Percentiles rank a stretch among this genome's conserved stretches.
Conservation (phyloP, 257 asterid species). For the Voacanga thouarsii region DNA sequence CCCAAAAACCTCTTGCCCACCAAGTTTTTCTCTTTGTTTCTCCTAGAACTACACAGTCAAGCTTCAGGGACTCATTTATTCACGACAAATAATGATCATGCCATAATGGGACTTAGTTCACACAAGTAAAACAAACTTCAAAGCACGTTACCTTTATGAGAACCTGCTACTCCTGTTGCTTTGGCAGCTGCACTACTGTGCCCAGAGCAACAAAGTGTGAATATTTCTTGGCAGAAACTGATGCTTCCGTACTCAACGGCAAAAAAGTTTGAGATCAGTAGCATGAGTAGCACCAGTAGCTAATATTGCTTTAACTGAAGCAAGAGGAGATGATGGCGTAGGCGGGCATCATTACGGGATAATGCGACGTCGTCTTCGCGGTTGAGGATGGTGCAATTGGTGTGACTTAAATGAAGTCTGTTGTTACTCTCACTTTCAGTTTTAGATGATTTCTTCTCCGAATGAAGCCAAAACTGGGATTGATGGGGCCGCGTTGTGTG, state of each 20-base stretch:
- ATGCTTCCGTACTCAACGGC: constrained; percentile 3
- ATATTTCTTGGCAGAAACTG: not conserved
- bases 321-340: not conserved
- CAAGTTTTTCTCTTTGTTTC: not conserved
- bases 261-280: not conserved
- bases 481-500: not conserved
- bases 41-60: too few species aligned
- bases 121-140: not conserved
- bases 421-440: constrained; percentile 4
- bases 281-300: constrained; percentile 1
- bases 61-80: too few species aligned
- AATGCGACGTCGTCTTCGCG: not conserved
- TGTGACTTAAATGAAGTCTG: not conserved
- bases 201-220: not conserved
- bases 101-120: not conserved
- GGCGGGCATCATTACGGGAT: not conserved
- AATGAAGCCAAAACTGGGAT: not conserved
- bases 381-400: not conserved
- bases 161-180: not conserved
- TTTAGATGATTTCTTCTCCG: not conserved
- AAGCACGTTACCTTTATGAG: constrained; percentile 5
- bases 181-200: not conserved
- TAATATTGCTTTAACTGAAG: not conserved
- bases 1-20: not conserved
- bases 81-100: not conserved